Percentiles rank a stretch among this genome's conserved stretches.
These are phyloP conservation scores for Atalantia buxifolia DNA, from an alignment of 345 rosid genomes.

Conservation along the genomic window DNA sequence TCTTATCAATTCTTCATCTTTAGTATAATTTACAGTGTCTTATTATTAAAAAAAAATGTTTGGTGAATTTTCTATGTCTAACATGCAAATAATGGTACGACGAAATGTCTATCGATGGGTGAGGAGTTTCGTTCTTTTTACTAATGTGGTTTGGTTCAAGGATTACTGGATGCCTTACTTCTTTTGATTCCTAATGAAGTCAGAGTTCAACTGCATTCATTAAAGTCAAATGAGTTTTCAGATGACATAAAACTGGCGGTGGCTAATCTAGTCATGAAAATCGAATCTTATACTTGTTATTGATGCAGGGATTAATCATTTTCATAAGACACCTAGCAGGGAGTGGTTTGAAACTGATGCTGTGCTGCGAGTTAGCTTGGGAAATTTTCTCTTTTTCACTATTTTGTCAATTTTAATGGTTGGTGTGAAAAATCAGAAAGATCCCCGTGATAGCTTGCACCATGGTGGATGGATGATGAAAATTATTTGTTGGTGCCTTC, in stretches of 20 bases:
- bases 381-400: slow-evolving; percentile 87
- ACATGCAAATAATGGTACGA: neutral
- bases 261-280: neutral
- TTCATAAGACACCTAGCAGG: slow-evolving; percentile 79
- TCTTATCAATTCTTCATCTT: neutral
- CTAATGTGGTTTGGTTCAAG: neutral
- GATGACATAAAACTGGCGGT: neutral
- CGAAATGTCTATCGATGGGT: neutral
- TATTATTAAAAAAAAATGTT: too few relatives aligned
- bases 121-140: neutral
- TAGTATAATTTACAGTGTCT: too few relatives aligned
- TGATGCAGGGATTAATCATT: slow-evolving; percentile 86
- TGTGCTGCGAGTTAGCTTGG: slow-evolving; percentile 94
- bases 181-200: neutral
- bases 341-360: slow-evolving; percentile 99
- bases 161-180: neutral
- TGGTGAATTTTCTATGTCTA: neutral
- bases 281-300: neutral
- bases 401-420: slow-evolving; percentile 73
- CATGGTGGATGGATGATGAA: slow-evolving; percentile 99
- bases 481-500: slow-evolving; percentile 75
- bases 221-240: neutral
- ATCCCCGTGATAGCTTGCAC: slow-evolving; percentile 94
- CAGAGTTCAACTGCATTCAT: neutral
- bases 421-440: slow-evolving; percentile 91